Percentiles rank a stretch among this genome's conserved stretches.
Conservation (phyloP, 768 basidiomycete species). For the Leccinum subtestaceum region DNA sequence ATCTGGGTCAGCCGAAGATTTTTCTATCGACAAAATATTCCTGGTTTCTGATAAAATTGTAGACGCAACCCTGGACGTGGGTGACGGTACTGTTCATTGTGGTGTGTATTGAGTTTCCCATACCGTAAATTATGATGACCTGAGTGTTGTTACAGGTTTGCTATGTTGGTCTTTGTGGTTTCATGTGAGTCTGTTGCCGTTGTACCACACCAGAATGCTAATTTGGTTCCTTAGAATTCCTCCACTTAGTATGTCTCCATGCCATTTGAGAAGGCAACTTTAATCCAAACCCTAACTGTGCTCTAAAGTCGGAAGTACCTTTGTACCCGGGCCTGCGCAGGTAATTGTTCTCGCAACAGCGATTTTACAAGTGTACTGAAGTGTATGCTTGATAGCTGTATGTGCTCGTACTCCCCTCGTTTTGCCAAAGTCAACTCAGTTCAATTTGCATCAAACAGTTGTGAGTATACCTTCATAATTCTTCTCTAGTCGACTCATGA, state of each 20-base stretch:
- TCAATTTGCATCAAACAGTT: background rate
- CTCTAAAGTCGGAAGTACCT: slow-evolving; percentile 4
- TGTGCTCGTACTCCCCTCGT: background rate
- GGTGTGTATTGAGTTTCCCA: background rate
- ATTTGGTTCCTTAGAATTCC: background rate
- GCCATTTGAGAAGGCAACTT: background rate
- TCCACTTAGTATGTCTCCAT: background rate
- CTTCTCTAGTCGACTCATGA: background rate
- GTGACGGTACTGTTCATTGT: slow-evolving; percentile 9
- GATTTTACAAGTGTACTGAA: background rate
- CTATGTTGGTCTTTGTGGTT: slow-evolving; percentile 2
- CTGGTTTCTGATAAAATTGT: background rate
- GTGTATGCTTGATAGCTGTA: background rate
- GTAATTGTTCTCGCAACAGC: background rate
- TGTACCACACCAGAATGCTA: background rate
- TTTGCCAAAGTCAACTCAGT: background rate
- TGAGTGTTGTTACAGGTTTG: slow-evolving; percentile 3
- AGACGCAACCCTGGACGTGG: slow-evolving; percentile 8
- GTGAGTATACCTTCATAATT: background rate
- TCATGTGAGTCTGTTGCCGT: background rate
- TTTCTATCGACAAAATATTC: background rate
- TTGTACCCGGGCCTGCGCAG: slow-evolving; percentile 1
- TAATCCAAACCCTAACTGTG: background rate
- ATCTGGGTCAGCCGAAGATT: background rate
- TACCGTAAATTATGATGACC: background rate